Evolutionary conservation across 148 eudicot species (phyloP), one percentile per base, ranked within the genome.

Genomic region (Cornus florida): DNA sequence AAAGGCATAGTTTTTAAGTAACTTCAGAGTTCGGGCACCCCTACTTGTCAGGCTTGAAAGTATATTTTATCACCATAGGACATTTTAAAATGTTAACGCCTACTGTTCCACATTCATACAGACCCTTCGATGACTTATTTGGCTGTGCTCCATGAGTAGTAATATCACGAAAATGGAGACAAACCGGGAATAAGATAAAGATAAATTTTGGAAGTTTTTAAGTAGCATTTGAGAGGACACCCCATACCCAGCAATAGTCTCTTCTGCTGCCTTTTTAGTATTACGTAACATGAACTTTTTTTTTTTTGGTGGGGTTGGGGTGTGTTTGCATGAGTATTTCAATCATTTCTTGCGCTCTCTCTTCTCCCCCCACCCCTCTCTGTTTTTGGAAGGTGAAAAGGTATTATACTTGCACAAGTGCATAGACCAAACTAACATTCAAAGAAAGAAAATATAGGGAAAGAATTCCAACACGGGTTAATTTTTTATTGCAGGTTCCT

Each of bases 401-500:
- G 66, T 6, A 62, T 17, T 62, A 62, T 62, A 19, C 7, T 13
- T n/a, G 16, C 12, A 20, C 20, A 17, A n/a, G 23, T 3, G 7
- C 23, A n/a, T 57, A 62, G 24, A 19, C 23, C 9, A n/a, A 20
- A 3, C 23, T 62, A 13, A 19, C 66, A 20, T 62, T 62, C 66
- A 20, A n/a, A 19, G 66, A 17, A 13, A 16, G 66, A 62, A n/a
- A 62, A 62, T 62, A 62, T 62, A n/a, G 6, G 5, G 20, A 62
- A 62, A n/a, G 66, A 17, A 24, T 62, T 62, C 23, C 66, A 62
- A 62, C 23, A 20, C 66, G 3, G 66, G 17, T 62, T 62, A 62
- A 62, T 62, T n/a, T 62, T 20, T 62, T 73, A 39, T 65, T 89
- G 85, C 94, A 94, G 98, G 98, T 94, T 94, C 87, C 98, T 94